Percentiles rank a stretch among this genome's conserved stretches.
Evolutionary conservation across 768 basidiomycete species (phyloP).

Genomic region (Amanita pseudoporphyria): DNA sequence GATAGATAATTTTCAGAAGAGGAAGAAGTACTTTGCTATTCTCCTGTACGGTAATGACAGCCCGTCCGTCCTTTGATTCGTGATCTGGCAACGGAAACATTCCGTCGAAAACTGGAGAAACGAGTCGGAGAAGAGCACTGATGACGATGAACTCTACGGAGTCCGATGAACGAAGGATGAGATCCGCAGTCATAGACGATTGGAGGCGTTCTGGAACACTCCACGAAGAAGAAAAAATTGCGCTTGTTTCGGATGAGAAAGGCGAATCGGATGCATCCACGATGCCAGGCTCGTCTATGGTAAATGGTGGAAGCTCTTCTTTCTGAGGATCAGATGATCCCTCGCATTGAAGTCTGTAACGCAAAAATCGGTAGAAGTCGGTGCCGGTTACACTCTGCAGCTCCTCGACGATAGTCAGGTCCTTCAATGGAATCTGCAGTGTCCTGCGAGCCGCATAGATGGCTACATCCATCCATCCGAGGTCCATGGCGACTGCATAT

Average conservation of each 20-base stretch:
- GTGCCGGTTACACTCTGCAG: not conserved
- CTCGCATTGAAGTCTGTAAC: not conserved
- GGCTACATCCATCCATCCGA: not conserved
- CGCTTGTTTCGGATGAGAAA: too few species aligned
- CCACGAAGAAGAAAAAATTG: too few species aligned
- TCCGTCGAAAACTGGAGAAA: conserved; percentile 20
- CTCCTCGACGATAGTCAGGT: not conserved
- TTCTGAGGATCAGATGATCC: too few species aligned
- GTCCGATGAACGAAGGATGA: too few species aligned
- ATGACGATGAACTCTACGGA: conserved; percentile 20
- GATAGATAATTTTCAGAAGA: conserved; percentile 1
- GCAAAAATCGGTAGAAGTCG: not conserved
- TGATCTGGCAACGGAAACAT: conserved; percentile 14
- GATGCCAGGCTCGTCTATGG: not conserved
- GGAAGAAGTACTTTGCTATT: not conserved
- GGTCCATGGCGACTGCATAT: conserved; percentile 1
- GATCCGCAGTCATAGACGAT: conserved; percentile 9
- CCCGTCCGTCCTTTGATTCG: not conserved
- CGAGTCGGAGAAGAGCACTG: conserved; percentile 17
- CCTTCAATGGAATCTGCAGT: not conserved
- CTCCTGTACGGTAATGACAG: not conserved
- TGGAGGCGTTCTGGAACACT: not conserved
- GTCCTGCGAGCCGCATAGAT: not conserved
- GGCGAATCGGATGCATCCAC: too few species aligned
- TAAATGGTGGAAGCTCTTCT: not conserved